Conservation (phyloP, 1,284 basidiomycete species). For the Fomitopsis schrenkii region DNA sequence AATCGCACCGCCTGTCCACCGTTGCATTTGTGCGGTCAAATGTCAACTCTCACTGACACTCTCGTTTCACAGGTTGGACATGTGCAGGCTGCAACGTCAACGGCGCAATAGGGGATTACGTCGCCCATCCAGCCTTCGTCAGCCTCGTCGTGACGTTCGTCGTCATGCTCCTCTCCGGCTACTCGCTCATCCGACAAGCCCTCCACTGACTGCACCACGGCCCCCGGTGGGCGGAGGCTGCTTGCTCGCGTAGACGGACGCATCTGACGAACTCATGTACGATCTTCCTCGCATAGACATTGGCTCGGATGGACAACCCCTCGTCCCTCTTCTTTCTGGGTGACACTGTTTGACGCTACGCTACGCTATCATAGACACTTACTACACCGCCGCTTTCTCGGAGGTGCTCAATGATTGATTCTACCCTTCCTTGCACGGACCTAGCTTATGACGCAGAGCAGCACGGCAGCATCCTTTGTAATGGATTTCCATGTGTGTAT, state of each 20-base stretch:
- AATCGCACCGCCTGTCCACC: no score
- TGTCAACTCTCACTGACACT: neutral
- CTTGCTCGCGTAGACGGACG: neutral
- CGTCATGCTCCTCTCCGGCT: conserved; percentile 71
- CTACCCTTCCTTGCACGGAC: neutral
- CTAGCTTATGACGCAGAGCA: neutral
- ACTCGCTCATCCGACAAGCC: conserved; percentile 50
- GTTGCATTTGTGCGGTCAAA: no score
- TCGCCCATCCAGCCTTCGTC: conserved; percentile 61
- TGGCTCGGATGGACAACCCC: neutral
- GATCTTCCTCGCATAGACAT: neutral
- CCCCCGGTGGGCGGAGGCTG: neutral
- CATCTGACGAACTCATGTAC: neutral
- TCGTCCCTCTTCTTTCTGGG: neutral
- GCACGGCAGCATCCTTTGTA: neutral
- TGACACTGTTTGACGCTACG: neutral
- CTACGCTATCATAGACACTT: neutral
- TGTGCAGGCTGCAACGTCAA: conserved; percentile 71
- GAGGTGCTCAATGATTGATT: neutral
- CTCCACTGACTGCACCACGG: conserved; percentile 6
- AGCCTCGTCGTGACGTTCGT: conserved; percentile 65
- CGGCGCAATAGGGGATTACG: conserved; percentile 41
- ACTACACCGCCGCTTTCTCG: neutral
- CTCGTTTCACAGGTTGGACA: conserved; percentile 58
- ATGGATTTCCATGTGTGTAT: neutral